Percentiles rank a stretch among this genome's conserved stretches.
Conservation (phyloP, 108 stramenopile genomes). For the Craspedostauros australis region DNA sequence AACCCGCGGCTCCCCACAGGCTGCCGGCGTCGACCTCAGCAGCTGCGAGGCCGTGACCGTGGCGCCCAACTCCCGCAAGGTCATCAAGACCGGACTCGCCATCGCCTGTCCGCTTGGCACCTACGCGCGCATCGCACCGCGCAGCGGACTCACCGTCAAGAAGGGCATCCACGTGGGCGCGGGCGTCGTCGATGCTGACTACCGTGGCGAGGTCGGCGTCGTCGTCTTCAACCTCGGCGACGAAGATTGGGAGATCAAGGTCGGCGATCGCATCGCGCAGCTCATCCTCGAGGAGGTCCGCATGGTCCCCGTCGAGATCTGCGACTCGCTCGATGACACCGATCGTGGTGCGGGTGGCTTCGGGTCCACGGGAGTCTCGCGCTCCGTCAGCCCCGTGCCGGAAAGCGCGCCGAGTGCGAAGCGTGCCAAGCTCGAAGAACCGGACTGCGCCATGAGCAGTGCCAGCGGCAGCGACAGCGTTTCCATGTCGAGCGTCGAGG, state of each 20-base stretch:
- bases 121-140: conserved; percentile 92
- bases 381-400: too few species aligned
- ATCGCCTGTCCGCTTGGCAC: conserved; percentile 91
- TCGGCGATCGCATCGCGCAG: conserved; percentile 98
- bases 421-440: too few species aligned
- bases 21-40: conserved; percentile 83
- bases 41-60: conserved; percentile 46
- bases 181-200: conserved; percentile 97
- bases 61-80: conserved; percentile 74
- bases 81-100: conserved; percentile 91
- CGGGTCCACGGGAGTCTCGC: conserved; percentile 83
- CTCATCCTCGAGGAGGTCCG: conserved; percentile 92
- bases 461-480: too few species aligned
- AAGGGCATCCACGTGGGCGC: conserved; percentile 96
- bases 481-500: too few species aligned
- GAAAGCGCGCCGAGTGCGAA: too few species aligned
- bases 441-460: too few species aligned
- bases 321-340: conserved; percentile 79
- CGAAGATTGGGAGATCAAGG: conserved; percentile 74
- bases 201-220: conserved; percentile 96
- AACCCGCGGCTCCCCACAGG: conserved; percentile 51
- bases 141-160: conserved; percentile 90
- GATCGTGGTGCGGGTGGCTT: conserved; percentile 86
- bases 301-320: conserved; percentile 77
- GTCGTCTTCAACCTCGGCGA: conserved; percentile 94